Evolutionary conservation across 2,329 filamentous ascomycete genomes (phyloP).

Genomic region (Westerdykella aurantiaca): DNA sequence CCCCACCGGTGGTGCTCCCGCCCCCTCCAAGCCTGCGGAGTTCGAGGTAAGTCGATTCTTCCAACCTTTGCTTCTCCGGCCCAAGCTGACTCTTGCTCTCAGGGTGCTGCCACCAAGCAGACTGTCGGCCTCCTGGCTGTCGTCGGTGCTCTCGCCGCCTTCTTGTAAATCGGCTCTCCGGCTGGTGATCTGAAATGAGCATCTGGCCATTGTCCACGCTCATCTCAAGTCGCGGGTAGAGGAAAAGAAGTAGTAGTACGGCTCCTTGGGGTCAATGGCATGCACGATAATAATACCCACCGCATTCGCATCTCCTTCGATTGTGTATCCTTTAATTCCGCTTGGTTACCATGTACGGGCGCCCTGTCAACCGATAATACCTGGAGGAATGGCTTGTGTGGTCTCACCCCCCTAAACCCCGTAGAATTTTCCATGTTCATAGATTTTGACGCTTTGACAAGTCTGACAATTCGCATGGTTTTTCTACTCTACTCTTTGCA

Average conservation of each 20-base stretch:
- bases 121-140: conserved; percentile 50
- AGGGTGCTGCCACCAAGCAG: conserved; percentile 48
- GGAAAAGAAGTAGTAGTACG: conserved; percentile 12
- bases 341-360: conserved; percentile 22
- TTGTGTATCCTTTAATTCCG: conserved; percentile 30
- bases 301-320: conserved; percentile 29
- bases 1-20: conserved; percentile 15
- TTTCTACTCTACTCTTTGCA: conserved; percentile 15
- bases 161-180: conserved; percentile 30
- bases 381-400: conserved; percentile 29
- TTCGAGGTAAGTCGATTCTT: conserved; percentile 12
- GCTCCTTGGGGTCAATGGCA: conserved; percentile 31
- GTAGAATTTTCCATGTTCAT: conserved; percentile 29
- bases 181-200: conserved; percentile 7
- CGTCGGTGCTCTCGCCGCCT: conserved; percentile 44
- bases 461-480: conserved; percentile 31
- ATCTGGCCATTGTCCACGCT: conserved; percentile 4
- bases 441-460: conserved; percentile 19
- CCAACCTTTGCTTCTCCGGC: conserved; percentile 2
- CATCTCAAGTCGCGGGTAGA: conserved; percentile 10
- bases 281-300: conserved; percentile 1
- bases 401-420: conserved; percentile 10
- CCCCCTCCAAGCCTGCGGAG: conserved; percentile 17
- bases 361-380: conserved; percentile 15
- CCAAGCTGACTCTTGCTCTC: conserved; percentile 38